These are phyloP conservation scores for Triglochin maritima DNA, from an alignment of 106 monocot genomes.

Conservation along the genomic window DNA sequence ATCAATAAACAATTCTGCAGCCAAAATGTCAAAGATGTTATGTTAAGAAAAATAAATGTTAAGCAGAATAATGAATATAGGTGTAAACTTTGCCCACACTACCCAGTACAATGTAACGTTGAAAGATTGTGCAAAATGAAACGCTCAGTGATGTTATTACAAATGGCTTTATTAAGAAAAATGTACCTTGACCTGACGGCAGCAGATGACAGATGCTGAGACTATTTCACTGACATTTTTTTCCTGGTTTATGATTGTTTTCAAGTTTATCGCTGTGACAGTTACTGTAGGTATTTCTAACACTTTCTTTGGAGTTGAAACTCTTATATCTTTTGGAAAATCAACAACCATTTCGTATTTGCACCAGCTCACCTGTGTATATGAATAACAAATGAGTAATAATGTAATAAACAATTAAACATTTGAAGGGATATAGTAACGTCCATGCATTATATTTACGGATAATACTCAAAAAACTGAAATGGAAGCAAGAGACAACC, in stretches of 20 bases:
- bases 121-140: no score
- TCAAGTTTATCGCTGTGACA: slow-evolving; percentile 80
- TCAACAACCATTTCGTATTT: slow-evolving; percentile 83
- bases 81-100: no score
- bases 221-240: slow-evolving; percentile 78
- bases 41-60: no score
- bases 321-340: slow-evolving; percentile 63
- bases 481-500: slow-evolving; percentile 26
- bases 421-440: no score
- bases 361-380: slow-evolving; percentile 89
- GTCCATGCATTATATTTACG: no score
- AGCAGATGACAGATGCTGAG: slow-evolving; percentile 82
- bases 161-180: no score
- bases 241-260: slow-evolving; percentile 67
- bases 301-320: slow-evolving; percentile 35
- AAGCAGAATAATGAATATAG: no score
- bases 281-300: slow-evolving; percentile 67
- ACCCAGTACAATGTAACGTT: no score
- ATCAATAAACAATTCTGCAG: not conserved
- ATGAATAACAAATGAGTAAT: not conserved
- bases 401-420: no score
- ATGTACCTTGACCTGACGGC: slow-evolving; percentile 74
- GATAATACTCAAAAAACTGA: not conserved
- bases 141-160: no score
- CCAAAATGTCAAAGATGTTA: no score